phyloP scores from a whole-genome alignment of 768 basidiomycete genomes.

The Clathrus columnatus region DNA sequence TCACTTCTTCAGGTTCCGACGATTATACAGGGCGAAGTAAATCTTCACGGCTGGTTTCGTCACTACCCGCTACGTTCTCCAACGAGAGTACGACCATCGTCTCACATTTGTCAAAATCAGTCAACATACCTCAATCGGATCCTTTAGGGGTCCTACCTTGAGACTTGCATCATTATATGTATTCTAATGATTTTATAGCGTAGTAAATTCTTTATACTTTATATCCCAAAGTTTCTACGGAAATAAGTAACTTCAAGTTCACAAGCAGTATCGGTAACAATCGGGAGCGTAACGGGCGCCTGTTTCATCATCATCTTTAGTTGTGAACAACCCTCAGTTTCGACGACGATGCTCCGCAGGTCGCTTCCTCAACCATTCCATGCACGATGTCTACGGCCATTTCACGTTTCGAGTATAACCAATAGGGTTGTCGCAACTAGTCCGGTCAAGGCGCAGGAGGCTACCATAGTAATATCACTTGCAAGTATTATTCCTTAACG shows the following conservation, averaged over 20 bases:
- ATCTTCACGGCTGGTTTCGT: no score
- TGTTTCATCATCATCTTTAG: no score
- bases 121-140: not conserved
- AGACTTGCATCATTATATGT: not conserved
- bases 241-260: no score
- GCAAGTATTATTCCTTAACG: slow-evolving; percentile 40
- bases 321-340: no score
- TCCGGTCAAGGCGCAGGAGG: slow-evolving; percentile 75
- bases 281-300: no score
- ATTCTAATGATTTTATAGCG: not conserved
- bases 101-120: not conserved
- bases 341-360: slow-evolving; percentile 51
- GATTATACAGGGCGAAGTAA: no score
- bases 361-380: slow-evolving; percentile 44
- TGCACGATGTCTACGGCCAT: slow-evolving; percentile 43
- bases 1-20: no score
- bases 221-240: not conserved
- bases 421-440: slow-evolving; percentile 59
- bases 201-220: not conserved
- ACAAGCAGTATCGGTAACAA: no score
- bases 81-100: no score
- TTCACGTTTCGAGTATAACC: slow-evolving; percentile 55
- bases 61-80: no score
- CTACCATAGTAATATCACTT: slow-evolving; percentile 42
- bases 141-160: not conserved